Evolutionary conservation across 192 early-diverging fungal genomes (phyloP).

Genomic region (Coemansia guatemalensis): DNA sequence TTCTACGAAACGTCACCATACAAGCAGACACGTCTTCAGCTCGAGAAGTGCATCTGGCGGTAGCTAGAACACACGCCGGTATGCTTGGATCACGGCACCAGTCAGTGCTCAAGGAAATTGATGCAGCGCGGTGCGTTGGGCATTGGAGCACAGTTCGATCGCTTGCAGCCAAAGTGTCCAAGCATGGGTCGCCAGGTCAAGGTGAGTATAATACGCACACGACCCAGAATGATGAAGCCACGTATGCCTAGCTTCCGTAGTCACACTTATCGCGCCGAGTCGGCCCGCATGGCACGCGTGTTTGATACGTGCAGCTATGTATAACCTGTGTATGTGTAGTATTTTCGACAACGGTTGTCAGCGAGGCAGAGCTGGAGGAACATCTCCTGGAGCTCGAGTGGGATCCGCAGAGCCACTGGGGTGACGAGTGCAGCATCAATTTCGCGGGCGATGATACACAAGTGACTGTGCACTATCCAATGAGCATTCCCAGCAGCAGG

Average conservation of each 20-base stretch:
- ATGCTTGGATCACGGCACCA: slow-evolving; percentile 46
- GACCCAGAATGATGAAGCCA: background rate
- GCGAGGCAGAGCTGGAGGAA: slow-evolving; percentile 51
- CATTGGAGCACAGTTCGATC: slow-evolving; percentile 29
- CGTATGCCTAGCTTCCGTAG: background rate
- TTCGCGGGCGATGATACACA: background rate
- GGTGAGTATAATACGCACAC: slow-evolving; percentile 16
- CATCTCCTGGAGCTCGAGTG: slow-evolving; percentile 28
- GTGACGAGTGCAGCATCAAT: slow-evolving; percentile 19
- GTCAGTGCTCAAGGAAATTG: slow-evolving; percentile 47
- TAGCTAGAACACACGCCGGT: background rate
- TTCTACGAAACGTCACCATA: background rate
- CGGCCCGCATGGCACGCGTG: background rate
- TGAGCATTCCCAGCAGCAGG: slow-evolving; percentile 31
- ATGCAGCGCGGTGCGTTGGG: slow-evolving; percentile 53
- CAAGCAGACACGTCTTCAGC: background rate
- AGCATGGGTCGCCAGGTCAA: slow-evolving; percentile 26
- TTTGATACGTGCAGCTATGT: background rate
- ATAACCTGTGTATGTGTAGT: slow-evolving; percentile 13
- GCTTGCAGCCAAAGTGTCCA: slow-evolving; percentile 37
- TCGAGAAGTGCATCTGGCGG: background rate
- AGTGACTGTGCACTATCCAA: slow-evolving; percentile 24
- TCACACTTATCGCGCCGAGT: background rate
- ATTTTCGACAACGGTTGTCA: slow-evolving; percentile 32
- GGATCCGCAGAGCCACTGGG: slow-evolving; percentile 45